Base-by-base conservation (phyloP, 345 rosid species). In the Sisymbrium altissimum region DNA sequence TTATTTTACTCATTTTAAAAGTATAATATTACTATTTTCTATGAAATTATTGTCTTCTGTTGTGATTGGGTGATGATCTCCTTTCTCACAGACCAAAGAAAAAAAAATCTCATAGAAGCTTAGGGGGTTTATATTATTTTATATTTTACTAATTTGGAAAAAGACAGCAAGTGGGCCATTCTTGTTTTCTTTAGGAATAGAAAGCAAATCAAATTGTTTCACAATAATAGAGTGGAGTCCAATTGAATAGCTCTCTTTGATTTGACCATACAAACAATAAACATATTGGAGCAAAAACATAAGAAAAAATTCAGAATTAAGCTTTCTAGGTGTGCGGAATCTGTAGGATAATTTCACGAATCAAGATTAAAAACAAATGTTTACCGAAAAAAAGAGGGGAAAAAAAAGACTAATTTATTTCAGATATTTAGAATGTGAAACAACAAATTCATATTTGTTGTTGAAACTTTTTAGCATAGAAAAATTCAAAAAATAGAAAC, bases 181-280 rank as follows among this genome's bases (percentile, higher is more conserved):
- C 83, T 73, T 81, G 81, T 79, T 71, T 78, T 83, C 74, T 52
- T 70, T 65, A 79, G 81, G 66, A 77, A 71, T 60, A 59, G 61
- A 68, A 36, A 44, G 46, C 62, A 73, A 72, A 73, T 71, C 60
- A 80, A 66, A 66, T 78, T 78, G 83, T 86, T 62, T 80, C 68
- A 63, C 93, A 83, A 88, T 88, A 88, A 88, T 78, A 66, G 85
- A 83, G 81, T 75, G 68, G 84, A 83, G 76, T 78, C 83, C 73
- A 67, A 36, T 53, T 68, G 66, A 80, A 78, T 61, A 75, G 74
- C 72, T 45, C 46, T 41, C 49, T 68, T 39, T 61, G 74, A 69
- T 68, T 53, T 61, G 70, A 76, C 69, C 69, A 66, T 36, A 74
- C 60, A 75, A 68, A 68, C 74, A 68, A 53, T 48, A 60, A 50